Evolutionary conservation across 2,329 filamentous ascomycete species (phyloP).

Genomic region (Emydomyces testavorans): DNA sequence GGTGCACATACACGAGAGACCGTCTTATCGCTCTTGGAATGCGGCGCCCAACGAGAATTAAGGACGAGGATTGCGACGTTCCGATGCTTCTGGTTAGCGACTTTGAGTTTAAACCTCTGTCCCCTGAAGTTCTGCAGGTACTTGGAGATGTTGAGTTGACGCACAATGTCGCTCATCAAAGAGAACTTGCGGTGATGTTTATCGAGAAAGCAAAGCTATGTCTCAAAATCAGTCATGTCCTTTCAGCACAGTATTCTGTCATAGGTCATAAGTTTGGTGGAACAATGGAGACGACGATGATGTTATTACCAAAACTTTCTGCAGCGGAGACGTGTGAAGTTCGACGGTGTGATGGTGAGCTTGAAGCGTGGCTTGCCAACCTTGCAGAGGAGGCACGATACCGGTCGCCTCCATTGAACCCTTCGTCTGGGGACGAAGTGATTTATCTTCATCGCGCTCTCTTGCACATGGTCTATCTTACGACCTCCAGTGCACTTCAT

Average conservation of each 20-base stretch:
- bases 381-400: conserved; percentile 64
- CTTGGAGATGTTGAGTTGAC: conserved; percentile 58
- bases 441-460: conserved; percentile 66
- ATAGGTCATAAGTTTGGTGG: conserved; percentile 63
- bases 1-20: conserved; percentile 94
- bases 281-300: conserved; percentile 68
- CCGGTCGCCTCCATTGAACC: conserved; percentile 48
- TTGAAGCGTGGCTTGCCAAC: conserved; percentile 63
- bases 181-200: conserved; percentile 73
- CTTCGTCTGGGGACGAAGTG: conserved; percentile 36
- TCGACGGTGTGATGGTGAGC: conserved; percentile 62
- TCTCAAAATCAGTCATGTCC: conserved; percentile 76
- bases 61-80: conserved; percentile 86
- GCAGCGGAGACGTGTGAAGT: conserved; percentile 73
- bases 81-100: conserved; percentile 77
- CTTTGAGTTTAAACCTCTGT: conserved; percentile 63
- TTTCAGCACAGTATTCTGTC: conserved; percentile 85
- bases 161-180: conserved; percentile 60
- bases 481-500: conserved; percentile 80
- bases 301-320: conserved; percentile 81
- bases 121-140: conserved; percentile 57
- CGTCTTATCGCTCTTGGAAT: conserved; percentile 85
- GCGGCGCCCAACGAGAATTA: conserved; percentile 83
- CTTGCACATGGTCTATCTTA: conserved; percentile 87
- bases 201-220: conserved; percentile 85